phyloP scores from a whole-genome alignment of 2,329 filamentous ascomycete species.

The Dryadomyces sulphureus region DNA sequence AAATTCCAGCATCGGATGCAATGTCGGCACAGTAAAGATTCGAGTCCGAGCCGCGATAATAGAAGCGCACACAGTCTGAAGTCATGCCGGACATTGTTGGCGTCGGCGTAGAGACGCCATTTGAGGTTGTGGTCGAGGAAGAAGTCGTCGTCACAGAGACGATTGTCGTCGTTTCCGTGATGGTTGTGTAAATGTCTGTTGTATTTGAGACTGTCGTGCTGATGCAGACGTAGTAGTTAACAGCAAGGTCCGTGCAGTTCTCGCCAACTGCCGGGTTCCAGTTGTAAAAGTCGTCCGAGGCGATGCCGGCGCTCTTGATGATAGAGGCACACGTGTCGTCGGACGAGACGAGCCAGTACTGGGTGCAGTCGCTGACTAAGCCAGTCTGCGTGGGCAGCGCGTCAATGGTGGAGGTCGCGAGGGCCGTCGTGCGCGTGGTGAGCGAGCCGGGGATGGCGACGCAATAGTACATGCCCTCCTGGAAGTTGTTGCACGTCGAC shows the following conservation, averaged over 20 bases:
- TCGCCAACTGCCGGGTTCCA: constrained; percentile 5
- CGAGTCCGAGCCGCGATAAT: too few species aligned
- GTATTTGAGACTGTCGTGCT: background rate
- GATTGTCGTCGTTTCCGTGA: background rate
- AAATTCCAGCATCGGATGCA: too few species aligned
- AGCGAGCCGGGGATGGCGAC: background rate
- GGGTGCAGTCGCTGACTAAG: constrained; percentile 4
- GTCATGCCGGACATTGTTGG: too few species aligned
- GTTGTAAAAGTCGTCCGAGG: constrained; percentile 2
- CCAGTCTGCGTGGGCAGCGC: background rate
- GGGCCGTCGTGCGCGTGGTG: background rate
- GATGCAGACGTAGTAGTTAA: background rate
- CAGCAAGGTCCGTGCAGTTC: background rate
- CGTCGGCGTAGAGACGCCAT: too few species aligned
- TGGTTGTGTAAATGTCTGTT: background rate
- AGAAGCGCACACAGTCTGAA: too few species aligned
- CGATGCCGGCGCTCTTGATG: background rate
- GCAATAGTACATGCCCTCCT: background rate
- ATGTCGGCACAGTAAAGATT: too few species aligned
- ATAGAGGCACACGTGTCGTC: constrained; percentile 4
- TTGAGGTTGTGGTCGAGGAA: too few species aligned
- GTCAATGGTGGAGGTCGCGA: background rate
- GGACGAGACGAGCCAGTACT: constrained; percentile 1
- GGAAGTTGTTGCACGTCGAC: background rate
- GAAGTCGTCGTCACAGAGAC: background rate